Conservation (phyloP, 805 yeast genomes). For the Starmerella lactis-condensi region DNA sequence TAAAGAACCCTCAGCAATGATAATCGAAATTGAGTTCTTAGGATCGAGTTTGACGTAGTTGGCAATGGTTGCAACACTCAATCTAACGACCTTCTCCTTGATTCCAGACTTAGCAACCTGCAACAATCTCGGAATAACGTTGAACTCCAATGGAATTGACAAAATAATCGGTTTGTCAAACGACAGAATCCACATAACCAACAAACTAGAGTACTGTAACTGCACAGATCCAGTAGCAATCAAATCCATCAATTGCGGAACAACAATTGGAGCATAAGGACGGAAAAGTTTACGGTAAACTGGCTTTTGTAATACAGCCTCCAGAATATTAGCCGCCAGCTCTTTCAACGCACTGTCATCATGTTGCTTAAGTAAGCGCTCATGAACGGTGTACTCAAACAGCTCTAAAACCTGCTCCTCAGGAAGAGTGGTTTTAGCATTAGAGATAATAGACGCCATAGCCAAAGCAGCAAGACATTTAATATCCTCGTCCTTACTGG, state of each 20-base stretch:
- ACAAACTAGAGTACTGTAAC: constrained; percentile 59
- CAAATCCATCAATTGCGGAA: constrained; percentile 34
- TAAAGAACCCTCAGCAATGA: constrained; percentile 59
- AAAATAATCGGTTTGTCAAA: constrained; percentile 40
- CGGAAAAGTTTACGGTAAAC: constrained; percentile 36
- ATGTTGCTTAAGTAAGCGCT: constrained; percentile 20
- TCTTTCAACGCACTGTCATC: constrained; percentile 36
- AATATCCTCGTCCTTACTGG: constrained; percentile 36
- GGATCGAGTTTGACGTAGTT: constrained; percentile 23
- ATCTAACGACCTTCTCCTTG: constrained; percentile 77
- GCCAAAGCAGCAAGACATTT: constrained; percentile 38
- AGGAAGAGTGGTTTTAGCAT: too few species aligned
- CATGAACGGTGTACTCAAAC: constrained; percentile 18
- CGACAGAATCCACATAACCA: constrained; percentile 70
- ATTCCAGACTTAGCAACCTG: constrained; percentile 60
- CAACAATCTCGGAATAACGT: constrained; percentile 21
- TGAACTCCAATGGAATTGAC: constrained; percentile 34
- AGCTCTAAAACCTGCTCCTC: constrained; percentile 20
- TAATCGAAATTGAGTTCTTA: constrained; percentile 37
- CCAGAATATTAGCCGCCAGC: constrained; percentile 45
- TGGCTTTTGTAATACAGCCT: constrained; percentile 39
- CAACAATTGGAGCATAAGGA: constrained; percentile 26
- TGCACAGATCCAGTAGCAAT: constrained; percentile 37
- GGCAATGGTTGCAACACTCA: constrained; percentile 52
- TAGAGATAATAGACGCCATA: constrained; percentile 28